Conservation (phyloP, 345 rosid genomes). For the Eutrema japonicum region DNA sequence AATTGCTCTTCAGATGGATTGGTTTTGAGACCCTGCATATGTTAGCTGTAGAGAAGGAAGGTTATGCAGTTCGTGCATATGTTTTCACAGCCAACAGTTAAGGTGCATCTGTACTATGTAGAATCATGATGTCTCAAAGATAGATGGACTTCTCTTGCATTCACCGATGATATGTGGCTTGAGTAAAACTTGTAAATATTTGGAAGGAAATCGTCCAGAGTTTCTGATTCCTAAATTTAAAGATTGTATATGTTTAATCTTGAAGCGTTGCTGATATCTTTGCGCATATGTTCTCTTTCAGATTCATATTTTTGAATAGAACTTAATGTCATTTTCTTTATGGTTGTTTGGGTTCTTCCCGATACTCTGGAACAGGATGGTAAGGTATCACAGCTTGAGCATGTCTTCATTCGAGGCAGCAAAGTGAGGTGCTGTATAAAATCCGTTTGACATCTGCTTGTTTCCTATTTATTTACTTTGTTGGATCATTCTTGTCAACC, state of each 20-base stretch:
- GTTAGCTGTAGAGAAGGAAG: neutral
- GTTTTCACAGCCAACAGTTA: neutral
- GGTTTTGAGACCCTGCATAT: neutral
- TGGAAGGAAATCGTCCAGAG: neutral
- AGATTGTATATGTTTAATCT: slow-evolving; percentile 8
- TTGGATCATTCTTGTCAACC: slow-evolving; percentile 8
- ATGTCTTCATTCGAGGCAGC: slow-evolving; percentile 94
- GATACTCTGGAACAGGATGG: slow-evolving; percentile 65
- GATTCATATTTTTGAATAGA: neutral
- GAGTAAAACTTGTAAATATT: neutral
- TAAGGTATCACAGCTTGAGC: slow-evolving; percentile 95
- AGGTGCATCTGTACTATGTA: neutral
- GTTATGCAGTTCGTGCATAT: neutral
- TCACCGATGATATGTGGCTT: neutral
- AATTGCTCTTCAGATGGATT: neutral
- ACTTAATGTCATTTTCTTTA: neutral
- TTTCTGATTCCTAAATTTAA: neutral
- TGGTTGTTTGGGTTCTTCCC: slow-evolving; percentile 8
- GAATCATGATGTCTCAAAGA: neutral
- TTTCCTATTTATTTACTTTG: slow-evolving; percentile 5
- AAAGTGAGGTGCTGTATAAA: slow-evolving; percentile 78
- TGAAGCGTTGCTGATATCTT: neutral
- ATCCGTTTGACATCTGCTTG: neutral
- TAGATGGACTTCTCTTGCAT: neutral
- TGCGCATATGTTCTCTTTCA: neutral